Base-by-base conservation (phyloP, 176 grass and related monocot genomes). In the Oryza glumipatula region DNA sequence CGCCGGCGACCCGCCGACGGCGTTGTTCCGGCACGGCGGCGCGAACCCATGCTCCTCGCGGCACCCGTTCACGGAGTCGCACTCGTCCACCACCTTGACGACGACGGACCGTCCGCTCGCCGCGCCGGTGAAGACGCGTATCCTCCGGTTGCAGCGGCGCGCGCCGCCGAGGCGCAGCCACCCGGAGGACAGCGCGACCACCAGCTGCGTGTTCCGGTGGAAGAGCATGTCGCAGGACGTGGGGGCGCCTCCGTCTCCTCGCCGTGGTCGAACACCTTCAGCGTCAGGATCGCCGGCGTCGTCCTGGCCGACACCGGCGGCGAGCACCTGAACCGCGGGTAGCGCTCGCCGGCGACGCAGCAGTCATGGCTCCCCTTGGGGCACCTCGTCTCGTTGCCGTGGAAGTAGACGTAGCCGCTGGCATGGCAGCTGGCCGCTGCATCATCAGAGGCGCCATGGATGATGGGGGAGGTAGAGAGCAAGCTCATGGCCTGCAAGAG, bases 51-150 rank as follows among this genome's bases (percentile, higher is more conserved):
- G 80, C 30, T 67, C 80, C 1, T 36, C 72, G 23, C 87, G 76
- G 22, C 92, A 88, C 11, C 85, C 88, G 0, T 80, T 2, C n/a
- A 67, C 30, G 9, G 92, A 89, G 80, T 94, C 86, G 1, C 92
- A 91, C 72, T 91, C 80, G n/a, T 91, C 86, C 23, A 94, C 86
- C 6, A 91, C 89, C 84, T 84, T 91, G 72, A 89, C 89, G 15
- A 84, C 9, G 41, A 89, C 83, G 5, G 92, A 89, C n/a, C 81
- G 82, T 30, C 83, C 72, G 9, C 81, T 78, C 6, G 74, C 83
- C 4, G 74, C 83, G 6, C 2, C 36, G 23, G 63, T 8, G 44
- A 9, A 68, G 76, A 94, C 58, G 28, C 85, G 83, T 70, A 91
- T 86, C 82, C 45, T 91, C 83, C 73, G 77, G 48, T 83, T 67